phyloP scores from a whole-genome alignment of 306 rosid genomes.

The Trifolium dubium region DNA sequence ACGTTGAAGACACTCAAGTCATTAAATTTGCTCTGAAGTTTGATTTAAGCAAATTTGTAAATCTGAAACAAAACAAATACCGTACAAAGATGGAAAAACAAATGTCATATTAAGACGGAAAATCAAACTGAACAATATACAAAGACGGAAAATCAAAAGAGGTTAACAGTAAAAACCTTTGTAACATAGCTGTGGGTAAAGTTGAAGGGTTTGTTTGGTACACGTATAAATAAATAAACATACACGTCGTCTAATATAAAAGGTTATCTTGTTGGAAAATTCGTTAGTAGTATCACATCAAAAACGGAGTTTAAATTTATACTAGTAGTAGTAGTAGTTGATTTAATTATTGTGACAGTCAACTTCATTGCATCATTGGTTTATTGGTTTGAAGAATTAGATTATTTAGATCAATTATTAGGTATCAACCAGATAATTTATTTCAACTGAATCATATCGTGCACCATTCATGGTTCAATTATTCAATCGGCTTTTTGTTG shows the following conservation, averaged over 20 bases:
- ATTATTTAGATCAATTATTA: conserved; percentile 1
- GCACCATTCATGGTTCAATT: neutral
- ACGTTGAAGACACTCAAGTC: too few relatives aligned
- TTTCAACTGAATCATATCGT: neutral
- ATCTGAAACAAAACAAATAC: too few relatives aligned
- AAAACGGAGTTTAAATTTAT: neutral
- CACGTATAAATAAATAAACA: neutral
- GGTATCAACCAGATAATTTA: neutral
- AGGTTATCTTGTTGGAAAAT: neutral
- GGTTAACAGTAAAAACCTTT: too few relatives aligned
- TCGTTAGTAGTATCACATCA: neutral
- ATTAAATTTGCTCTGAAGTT: too few relatives aligned
- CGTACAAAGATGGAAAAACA: too few relatives aligned
- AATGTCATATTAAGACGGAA: too few relatives aligned
- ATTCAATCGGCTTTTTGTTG: neutral
- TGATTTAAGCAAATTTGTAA: too few relatives aligned
- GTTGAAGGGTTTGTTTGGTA: neutral
- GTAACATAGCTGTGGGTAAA: too few relatives aligned
- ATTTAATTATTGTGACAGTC: neutral
- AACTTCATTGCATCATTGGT: neutral
- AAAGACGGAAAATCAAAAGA: too few relatives aligned
- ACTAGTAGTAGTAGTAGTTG: neutral
- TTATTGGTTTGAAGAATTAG: neutral
- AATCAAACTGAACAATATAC: too few relatives aligned
- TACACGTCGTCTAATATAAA: neutral